Evolutionary conservation across 352 stramenopile species (phyloP), one percentile per base, ranked within the genome.

Genomic region (Phytophthora fragariae): DNA sequence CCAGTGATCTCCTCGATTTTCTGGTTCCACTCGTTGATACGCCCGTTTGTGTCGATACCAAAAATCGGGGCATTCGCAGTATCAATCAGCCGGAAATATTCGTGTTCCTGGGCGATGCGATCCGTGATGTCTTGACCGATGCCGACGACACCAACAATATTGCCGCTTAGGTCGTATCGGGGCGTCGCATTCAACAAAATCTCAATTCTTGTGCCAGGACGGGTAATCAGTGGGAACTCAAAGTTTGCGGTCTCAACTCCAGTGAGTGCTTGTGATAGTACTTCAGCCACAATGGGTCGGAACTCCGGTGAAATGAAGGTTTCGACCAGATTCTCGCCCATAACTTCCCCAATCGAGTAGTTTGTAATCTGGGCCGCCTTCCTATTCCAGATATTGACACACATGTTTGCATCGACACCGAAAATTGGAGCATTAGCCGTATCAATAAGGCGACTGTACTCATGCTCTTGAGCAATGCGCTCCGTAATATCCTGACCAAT

Each of bases 281-380:
- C 85, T 56, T 90, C 82, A 9, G 84, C 84, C 29, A 94, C 87
- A 35, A 86, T 83, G 10, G 83, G 82, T 37, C 84, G 75, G 58
- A 86, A 92, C 52, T 93, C 86, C 11, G 83, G 77, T 0, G 85
- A 92, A 37, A 95, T 95, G 63, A 98, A 97, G 21, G 83, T 95
- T 70, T 91, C 81, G 4, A 96, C 89, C 14, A 95, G 67, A 44
- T 92, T 92, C 44, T 93, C 83, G 1, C 86, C 86, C 79, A 93
- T 89, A 14, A 94, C 90, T 76, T 97, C 90, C 12, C 71, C 68
- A 33, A 85, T 93, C 12, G 85, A 84, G 65, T 95, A 97, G 21
- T 95, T 91, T 15, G 91, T 97, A 62, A 97, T 93, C 39, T 97
- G 81, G 1, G 82, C 86, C n/a, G 86, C 91, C 62, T 97, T 95